Percentiles rank a stretch among this genome's conserved stretches.
These are phyloP conservation scores for Fistulina hepatica DNA, from an alignment of 1,284 basidiomycete genomes.

Conservation along the genomic window DNA sequence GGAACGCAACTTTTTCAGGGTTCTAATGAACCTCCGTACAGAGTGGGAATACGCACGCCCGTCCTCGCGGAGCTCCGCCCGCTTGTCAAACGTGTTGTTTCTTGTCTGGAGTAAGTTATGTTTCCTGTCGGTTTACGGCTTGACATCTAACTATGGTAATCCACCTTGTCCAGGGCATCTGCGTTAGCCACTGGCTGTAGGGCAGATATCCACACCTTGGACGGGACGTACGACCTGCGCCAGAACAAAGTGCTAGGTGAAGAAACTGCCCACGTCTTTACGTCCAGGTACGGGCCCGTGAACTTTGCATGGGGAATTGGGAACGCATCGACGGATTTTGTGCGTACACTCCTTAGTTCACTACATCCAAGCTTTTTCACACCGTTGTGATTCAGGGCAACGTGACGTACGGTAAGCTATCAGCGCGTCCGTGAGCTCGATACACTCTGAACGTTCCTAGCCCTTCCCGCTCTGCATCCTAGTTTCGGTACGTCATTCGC, in stretches of 20 bases:
- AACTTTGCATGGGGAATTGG: conserved; percentile 45
- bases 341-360: conserved; percentile 23
- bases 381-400: conserved; percentile 37
- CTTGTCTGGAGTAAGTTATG: conserved; percentile 58
- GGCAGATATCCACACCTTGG: conserved; percentile 33
- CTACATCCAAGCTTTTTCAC: background rate
- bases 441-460: conserved; percentile 16
- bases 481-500: conserved; percentile 30
- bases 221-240: conserved; percentile 45
- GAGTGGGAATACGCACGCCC: conserved; percentile 65
- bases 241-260: conserved; percentile 51
- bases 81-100: conserved; percentile 47
- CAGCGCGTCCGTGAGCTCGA: background rate
- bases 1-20: too few relatives aligned
- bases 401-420: conserved; percentile 41
- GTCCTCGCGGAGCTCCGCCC: conserved; percentile 45
- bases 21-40: conserved; percentile 15
- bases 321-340: conserved; percentile 64
- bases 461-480: conserved; percentile 37
- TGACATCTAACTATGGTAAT: background rate
- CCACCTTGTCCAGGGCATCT: conserved; percentile 39
- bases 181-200: conserved; percentile 61
- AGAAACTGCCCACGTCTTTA: conserved; percentile 44
- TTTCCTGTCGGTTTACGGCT: too few relatives aligned
- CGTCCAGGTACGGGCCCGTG: conserved; percentile 41